phyloP scores from a whole-genome alignment of 371 early-diverging fungal genomes.

The Mucor velutinosus region DNA sequence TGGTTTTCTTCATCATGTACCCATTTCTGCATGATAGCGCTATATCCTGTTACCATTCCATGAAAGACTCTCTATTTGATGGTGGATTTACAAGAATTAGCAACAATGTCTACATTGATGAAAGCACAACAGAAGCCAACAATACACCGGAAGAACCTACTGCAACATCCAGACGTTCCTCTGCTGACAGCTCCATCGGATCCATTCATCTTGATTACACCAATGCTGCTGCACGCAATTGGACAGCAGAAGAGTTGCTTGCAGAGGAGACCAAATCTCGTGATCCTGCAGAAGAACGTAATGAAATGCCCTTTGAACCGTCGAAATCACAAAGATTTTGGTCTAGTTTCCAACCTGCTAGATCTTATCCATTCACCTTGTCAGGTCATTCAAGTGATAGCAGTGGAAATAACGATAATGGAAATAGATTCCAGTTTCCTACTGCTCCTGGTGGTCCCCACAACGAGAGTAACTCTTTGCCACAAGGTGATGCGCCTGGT shows the following conservation, averaged over 20 bases:
- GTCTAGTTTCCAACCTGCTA: too few species aligned
- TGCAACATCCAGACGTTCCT: neutral
- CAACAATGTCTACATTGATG: neutral
- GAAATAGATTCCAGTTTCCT: too few species aligned
- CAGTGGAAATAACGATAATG: too few species aligned
- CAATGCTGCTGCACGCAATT: neutral
- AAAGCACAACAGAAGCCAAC: neutral
- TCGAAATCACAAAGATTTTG: neutral
- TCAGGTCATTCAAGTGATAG: too few species aligned
- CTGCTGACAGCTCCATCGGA: neutral
- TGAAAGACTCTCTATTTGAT: neutral
- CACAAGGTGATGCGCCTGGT: too few species aligned
- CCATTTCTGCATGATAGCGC: neutral
- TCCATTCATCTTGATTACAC: neutral
- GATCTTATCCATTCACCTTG: too few species aligned
- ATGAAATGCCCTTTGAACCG: neutral
- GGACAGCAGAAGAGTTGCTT: neutral
- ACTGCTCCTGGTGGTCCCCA: too few species aligned
- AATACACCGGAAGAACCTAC: neutral
- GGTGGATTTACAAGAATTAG: neutral
- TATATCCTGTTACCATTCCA: neutral
- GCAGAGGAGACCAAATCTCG: neutral
- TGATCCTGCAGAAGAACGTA: neutral
- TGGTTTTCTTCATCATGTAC: neutral
- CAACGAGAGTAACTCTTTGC: too few species aligned